Evolutionary conservation across 441 rosid genomes (phyloP).

Genomic region (Macaranga tanarius): DNA sequence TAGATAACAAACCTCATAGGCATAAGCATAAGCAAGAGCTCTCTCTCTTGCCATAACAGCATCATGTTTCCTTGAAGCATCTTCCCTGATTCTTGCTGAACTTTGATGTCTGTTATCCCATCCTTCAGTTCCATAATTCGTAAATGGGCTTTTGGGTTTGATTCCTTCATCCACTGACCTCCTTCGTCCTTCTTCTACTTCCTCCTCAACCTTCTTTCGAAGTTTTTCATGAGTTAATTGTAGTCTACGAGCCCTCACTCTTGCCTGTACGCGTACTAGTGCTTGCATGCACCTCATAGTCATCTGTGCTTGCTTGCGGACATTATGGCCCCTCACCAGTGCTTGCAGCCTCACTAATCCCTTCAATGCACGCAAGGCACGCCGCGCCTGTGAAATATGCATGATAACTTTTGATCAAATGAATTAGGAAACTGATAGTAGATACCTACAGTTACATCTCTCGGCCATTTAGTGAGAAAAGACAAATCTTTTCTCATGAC

Average conservation of each 20-base stretch:
- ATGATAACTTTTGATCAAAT: too few relatives aligned
- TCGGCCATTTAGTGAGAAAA: too few relatives aligned
- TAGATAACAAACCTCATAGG: slow-evolving; percentile 57
- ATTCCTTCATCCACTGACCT: slow-evolving; percentile 20
- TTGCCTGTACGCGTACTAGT: slow-evolving; percentile 83
- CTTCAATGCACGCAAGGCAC: slow-evolving; percentile 87
- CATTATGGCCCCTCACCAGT: slow-evolving; percentile 90
- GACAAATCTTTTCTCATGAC: too few relatives aligned
- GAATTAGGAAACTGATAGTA: too few relatives aligned
- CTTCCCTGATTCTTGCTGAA: slow-evolving; percentile 42
- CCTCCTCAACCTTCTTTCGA: slow-evolving; percentile 33
- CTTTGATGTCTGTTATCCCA: slow-evolving; percentile 47
- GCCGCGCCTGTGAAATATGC: slow-evolving; percentile 55
- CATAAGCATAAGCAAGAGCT: slow-evolving; percentile 92
- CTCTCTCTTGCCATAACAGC: slow-evolving; percentile 69
- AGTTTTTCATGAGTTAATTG: slow-evolving; percentile 55
- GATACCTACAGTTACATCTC: too few relatives aligned
- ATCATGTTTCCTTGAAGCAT: slow-evolving; percentile 47
- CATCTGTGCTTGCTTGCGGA: slow-evolving; percentile 92
- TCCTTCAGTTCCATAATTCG: slow-evolving; percentile 16
- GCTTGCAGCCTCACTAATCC: slow-evolving; percentile 96
- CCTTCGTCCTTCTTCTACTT: slow-evolving; percentile 25
- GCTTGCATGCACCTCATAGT: slow-evolving; percentile 99
- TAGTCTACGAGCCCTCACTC: slow-evolving; percentile 76
- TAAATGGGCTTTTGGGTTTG: slow-evolving; percentile 33